phyloP scores from a whole-genome alignment of 768 basidiomycete genomes.

The Gymnopilus dilepis region DNA sequence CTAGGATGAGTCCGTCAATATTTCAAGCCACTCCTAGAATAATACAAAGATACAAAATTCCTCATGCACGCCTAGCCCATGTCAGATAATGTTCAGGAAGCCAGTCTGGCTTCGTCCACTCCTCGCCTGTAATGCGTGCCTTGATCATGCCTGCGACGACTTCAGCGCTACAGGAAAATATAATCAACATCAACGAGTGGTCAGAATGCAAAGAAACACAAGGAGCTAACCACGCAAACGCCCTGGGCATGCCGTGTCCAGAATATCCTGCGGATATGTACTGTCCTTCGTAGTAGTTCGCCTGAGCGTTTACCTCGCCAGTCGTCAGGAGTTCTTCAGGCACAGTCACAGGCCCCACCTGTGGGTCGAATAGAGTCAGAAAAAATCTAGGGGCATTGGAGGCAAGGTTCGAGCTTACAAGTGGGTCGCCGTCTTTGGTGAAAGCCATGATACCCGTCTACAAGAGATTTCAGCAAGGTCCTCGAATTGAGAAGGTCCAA shows the following conservation, averaged over 20 bases:
- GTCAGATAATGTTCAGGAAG: conserved; percentile 62
- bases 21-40: too few species aligned
- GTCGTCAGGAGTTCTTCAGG: conserved; percentile 20
- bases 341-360: conserved; percentile 40
- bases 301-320: not conserved
- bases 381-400: not conserved
- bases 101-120: conserved; percentile 65
- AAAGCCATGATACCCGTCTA: conserved; percentile 88
- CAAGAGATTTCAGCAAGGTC: not conserved
- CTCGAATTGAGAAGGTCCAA: not conserved
- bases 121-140: conserved; percentile 46
- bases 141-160: conserved; percentile 62
- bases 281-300: conserved; percentile 53
- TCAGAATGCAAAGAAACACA: not conserved
- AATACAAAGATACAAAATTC: too few species aligned
- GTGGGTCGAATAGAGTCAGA: not conserved
- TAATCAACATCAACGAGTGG: not conserved
- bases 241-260: conserved; percentile 84
- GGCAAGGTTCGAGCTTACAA: conserved; percentile 50
- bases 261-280: conserved; percentile 76
- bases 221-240: conserved; percentile 64
- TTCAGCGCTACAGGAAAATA: conserved; percentile 56
- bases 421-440: conserved; percentile 64
- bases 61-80: conserved; percentile 13
- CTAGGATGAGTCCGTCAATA: too few species aligned